phyloP scores from a whole-genome alignment of 2,329 filamentous ascomycete genomes.

The Cladosporium sp. region DNA sequence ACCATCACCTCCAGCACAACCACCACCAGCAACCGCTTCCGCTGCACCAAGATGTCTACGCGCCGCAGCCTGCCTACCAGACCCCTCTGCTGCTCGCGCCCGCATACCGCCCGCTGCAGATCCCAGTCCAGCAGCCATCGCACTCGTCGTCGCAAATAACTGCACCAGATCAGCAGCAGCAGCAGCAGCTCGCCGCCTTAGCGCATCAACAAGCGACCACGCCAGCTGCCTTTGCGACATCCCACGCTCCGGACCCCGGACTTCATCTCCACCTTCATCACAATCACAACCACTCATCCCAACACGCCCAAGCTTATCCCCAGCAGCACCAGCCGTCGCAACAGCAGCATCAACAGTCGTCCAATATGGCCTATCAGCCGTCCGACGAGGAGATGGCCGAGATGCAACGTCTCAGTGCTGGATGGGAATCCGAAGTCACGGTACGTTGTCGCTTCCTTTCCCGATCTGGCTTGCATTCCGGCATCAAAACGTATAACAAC shows the following conservation, averaged over 20 bases:
- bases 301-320: constrained; percentile 9
- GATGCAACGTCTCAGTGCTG: constrained; percentile 58
- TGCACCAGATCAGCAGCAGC: constrained; percentile 6
- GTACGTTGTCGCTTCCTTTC: constrained; percentile 32
- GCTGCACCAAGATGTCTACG: constrained; percentile 18
- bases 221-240: constrained; percentile 2
- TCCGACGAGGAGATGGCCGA: constrained; percentile 54
- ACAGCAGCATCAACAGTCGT: constrained; percentile 16
- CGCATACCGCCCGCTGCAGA: constrained; percentile 34
- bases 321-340: neutral
- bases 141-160: constrained; percentile 20
- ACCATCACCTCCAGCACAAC: constrained; percentile 16
- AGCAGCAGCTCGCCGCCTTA: constrained; percentile 8
- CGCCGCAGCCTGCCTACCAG: constrained; percentile 24
- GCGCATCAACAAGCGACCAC: constrained; percentile 11
- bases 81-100: constrained; percentile 33
- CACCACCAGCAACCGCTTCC: constrained; percentile 30
- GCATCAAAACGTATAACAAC: neutral
- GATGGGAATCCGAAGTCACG: constrained; percentile 54
- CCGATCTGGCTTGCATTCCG: too few relatives aligned
- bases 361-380: constrained; percentile 34
- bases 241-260: constrained; percentile 8
- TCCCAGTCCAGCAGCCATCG: constrained; percentile 35
- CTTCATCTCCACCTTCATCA: constrained; percentile 15
- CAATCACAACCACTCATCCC: constrained; percentile 13